phyloP scores from a whole-genome alignment of 768 basidiomycete species.

The Polyporus arcularius region DNA sequence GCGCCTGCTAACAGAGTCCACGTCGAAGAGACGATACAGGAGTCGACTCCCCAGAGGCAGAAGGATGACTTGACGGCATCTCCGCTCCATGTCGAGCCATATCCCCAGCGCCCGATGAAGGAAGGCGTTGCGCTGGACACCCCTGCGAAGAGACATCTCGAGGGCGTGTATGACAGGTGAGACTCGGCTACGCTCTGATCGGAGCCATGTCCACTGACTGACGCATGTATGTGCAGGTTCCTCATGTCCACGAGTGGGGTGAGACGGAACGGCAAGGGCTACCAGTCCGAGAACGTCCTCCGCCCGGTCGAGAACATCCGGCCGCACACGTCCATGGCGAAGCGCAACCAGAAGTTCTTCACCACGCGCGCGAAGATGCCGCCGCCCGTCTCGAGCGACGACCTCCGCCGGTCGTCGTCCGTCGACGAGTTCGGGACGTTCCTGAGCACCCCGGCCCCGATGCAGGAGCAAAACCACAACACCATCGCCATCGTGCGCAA shows the following conservation, averaged over 20 bases:
- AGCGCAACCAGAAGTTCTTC: slow-evolving; percentile 46
- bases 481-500: slow-evolving; percentile 62
- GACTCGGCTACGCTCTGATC: not conserved
- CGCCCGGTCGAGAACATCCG: slow-evolving; percentile 43
- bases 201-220: not conserved
- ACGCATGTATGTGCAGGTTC: slow-evolving; percentile 36
- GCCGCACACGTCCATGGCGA: slow-evolving; percentile 29
- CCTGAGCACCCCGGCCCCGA: slow-evolving; percentile 22
- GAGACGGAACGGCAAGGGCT: slow-evolving; percentile 77
- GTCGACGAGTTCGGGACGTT: slow-evolving; percentile 64
- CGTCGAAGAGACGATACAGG: slow-evolving; percentile 58
- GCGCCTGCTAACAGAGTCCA: slow-evolving; percentile 42
- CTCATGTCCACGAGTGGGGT: slow-evolving; percentile 82
- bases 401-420: slow-evolving; percentile 48
- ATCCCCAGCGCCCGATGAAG: slow-evolving; percentile 48
- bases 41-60: slow-evolving; percentile 41
- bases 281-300: slow-evolving; percentile 64
- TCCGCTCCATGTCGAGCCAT: slow-evolving; percentile 64
- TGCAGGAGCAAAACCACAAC: slow-evolving; percentile 46
- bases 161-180: slow-evolving; percentile 74
- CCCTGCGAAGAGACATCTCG: slow-evolving; percentile 56
- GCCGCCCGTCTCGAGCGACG: slow-evolving; percentile 72
- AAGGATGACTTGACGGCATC: slow-evolving; percentile 61
- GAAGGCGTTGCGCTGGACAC: slow-evolving; percentile 45
- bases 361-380: slow-evolving; percentile 60